A percentile compares a stretch with the other conserved stretches of the same genome.
These are phyloP conservation scores for Saturnispora bothae DNA, from an alignment of 805 yeast genomes.

Conservation along the genomic window DNA sequence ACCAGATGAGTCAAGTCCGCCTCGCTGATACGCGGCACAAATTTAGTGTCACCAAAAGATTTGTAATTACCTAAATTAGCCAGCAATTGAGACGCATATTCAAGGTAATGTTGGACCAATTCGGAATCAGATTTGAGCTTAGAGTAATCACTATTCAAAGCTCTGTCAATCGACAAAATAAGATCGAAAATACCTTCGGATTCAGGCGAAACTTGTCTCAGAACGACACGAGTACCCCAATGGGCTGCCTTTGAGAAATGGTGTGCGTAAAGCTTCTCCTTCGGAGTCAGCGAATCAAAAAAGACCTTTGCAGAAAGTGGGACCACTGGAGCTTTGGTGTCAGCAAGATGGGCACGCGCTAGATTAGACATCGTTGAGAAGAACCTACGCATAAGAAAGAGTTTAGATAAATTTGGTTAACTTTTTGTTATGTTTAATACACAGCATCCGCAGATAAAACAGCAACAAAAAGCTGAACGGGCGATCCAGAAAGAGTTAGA, in stretches of 20 bases:
- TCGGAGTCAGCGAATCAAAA: conserved; percentile 51
- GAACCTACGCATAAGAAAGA: too few species aligned
- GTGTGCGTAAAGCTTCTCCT: conserved; percentile 69
- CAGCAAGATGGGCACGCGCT: conserved; percentile 42
- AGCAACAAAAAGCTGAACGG: background rate
- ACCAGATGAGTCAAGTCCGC: conserved; percentile 41
- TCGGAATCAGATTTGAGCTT: conserved; percentile 26
- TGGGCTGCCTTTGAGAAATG: conserved; percentile 75
- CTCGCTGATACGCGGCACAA: conserved; percentile 52
- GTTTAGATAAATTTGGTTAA: too few species aligned
- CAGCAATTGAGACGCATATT: conserved; percentile 66
- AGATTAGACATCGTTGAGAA: too few species aligned
- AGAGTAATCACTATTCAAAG: conserved; percentile 38
- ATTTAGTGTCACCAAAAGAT: conserved; percentile 83
- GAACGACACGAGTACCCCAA: conserved; percentile 69
- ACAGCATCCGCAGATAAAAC: conserved; percentile 5
- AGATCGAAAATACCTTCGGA: conserved; percentile 67
- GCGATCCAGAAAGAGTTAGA: conserved; percentile 1
- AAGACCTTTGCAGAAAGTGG: conserved; percentile 58
- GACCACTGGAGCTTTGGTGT: conserved; percentile 58
- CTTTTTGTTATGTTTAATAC: too few species aligned
- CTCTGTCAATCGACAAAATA: conserved; percentile 48
- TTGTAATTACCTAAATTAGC: conserved; percentile 71
- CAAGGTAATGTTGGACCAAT: conserved; percentile 41
- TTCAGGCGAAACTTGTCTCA: conserved; percentile 76